Base-by-base conservation (phyloP, 495 filamentous ascomycete genomes). In the Collariella sp. region DNA sequence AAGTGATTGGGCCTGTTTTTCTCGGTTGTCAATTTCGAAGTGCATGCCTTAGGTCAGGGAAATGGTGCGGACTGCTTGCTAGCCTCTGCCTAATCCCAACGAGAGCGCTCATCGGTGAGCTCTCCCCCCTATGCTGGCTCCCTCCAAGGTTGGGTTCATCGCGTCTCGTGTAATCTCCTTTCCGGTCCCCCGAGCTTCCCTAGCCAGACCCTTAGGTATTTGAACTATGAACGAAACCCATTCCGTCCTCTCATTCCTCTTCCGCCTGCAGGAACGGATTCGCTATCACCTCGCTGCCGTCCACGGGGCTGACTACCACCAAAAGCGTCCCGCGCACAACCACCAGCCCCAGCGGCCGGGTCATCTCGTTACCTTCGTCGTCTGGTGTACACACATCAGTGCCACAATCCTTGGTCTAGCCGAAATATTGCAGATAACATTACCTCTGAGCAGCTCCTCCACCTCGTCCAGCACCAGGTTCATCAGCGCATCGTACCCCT, bases 401-500 rank as follows among this genome's bases (percentile, higher is more conserved):
- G 7, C 9, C 13, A 23, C 1, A 1, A 38, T 11, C 13, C 16
- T 39, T 50, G 4, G 16, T 39, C 2, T 7, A 15, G 22, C 15
- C 19, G 3, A n/a, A 35, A n/a, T 9, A 3, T 22, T n/a, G 35
- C 10, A 29, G 12, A 13, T 6, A 7, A 40, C 22, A 23, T 57
- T 61, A 95, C 91, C 91, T 74, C 87, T 78, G 71, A 95, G 79
- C 20, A 83, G 74, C 67, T 98, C 93, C 71, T 94, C 83, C 19
- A 93, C 91, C 49, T 97, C 88, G 62, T 97, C 94, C 46, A 98
- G 76, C 19, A 98, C 93, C 50, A 98, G 74, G 68, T 97, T 98
- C 91, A 97, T 96, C 34, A 98, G 76, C 61, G 91, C 90, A 62
- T 98, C 93, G 62, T 89, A 96, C 44, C 93, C 93, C 66, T 97